Evolutionary conservation across 2,329 filamentous ascomycete genomes (phyloP).

Genomic region (Erysiphe pisi): DNA sequence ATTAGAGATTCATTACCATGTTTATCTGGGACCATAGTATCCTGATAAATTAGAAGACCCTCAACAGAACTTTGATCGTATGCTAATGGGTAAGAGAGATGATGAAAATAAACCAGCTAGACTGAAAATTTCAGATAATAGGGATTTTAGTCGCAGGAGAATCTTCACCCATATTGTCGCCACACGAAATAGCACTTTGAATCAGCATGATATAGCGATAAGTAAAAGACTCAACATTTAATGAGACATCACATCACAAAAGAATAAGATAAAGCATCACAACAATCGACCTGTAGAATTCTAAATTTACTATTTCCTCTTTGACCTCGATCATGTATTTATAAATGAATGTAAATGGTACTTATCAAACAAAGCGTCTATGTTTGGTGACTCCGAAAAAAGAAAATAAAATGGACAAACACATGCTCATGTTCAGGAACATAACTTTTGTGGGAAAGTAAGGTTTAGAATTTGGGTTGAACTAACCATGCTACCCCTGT

Average conservation of each 20-base stretch:
- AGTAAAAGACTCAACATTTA: neutral
- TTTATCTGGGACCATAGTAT: neutral
- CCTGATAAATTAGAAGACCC: neutral
- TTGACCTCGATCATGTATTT: no score
- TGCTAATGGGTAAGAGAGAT: neutral
- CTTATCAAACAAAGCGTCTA: no score
- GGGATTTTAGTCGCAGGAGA: neutral
- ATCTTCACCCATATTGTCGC: neutral
- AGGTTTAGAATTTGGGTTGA: no score
- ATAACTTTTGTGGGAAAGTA: no score
- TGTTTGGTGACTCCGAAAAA: no score
- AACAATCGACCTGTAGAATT: no score
- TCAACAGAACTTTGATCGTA: neutral
- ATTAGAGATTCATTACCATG: neutral
- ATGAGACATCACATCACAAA: neutral
- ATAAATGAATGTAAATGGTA: no score
- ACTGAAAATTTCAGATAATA: neutral
- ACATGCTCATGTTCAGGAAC: no score
- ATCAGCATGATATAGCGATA: neutral
- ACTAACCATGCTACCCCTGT: no score
- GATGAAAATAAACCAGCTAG: neutral
- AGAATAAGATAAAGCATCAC: neutral
- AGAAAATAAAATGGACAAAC: no score
- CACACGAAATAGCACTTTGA: neutral
- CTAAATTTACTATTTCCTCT: no score